Base-by-base conservation (phyloP, 495 filamentous ascomycete species). In the Glarea lozoyensis region DNA sequence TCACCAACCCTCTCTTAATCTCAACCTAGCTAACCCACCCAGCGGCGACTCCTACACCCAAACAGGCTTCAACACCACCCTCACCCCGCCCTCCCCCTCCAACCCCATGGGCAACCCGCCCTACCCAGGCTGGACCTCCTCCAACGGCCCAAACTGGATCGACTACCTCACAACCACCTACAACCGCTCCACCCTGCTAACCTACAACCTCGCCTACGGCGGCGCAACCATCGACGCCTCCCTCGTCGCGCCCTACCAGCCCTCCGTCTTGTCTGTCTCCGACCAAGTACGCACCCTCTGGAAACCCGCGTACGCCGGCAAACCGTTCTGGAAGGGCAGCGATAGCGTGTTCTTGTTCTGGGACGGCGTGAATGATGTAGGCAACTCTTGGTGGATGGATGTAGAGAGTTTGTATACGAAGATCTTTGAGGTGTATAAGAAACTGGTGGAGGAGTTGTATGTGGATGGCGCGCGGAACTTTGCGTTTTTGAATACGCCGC, bases 351-450 rank as follows among this genome's bases (percentile, higher is more conserved):
- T n/a, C n/a, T n/a, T n/a, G n/a, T n/a, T n/a, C n/a, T n/a, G n/a
- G n/a, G 81, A 89, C 40, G 84, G 86, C 24, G 79, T 92, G 47
- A 92, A 92, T 47, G 86, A 92, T 49, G 69, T 88, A 10, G 81
- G 81, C 1, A 81, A 80, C 54, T 69, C 67, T 15, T 86, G 75
- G 59, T 71, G 60, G 45, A 53, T 62, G 2, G 48, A 39, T 3
- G 46, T 40, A 2, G n/a, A n/a, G n/a, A n/a, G n/a, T n/a, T n/a
- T n/a, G n/a, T n/a, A n/a, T n/a, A n/a, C n/a, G n/a, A n/a, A n/a
- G n/a, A 65, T 63, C 32, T 49, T 44, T 18, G 60, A 60, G 9
- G 55, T 70, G 3, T 73, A 71, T 50, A 40, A 36, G 23, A 42
- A 48, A 11, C 62, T 65, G 12, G 56, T 70, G 1, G 49, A 61